Evolutionary conservation across 257 asterid species (phyloP), one percentile per base, ranked within the genome.

Genomic region (Solanum gracilifrons): DNA sequence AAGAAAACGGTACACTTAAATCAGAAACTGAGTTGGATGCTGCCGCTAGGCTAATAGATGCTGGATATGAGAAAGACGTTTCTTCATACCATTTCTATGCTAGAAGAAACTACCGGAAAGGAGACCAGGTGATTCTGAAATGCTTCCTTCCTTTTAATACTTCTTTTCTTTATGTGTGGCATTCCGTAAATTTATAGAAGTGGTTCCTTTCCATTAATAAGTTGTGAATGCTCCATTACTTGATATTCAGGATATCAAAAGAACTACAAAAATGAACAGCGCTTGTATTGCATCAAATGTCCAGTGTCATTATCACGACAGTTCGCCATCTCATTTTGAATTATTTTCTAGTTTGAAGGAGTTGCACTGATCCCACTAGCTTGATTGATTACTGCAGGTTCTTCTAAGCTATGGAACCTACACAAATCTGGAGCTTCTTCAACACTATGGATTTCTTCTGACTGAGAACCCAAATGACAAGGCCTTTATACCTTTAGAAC

Each of bases 341-440:
- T n/a, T 39, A 36, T 64, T 79, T 36, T 18, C 60, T 62, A 64
- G 87, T 33, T 62, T 1, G 37, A 58, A 37, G 36, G 58, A 51
- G 84, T 23, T 7, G 71, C 37, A 7, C 31, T 86, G 32, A 13
- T 55, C 68, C 48, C 62, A 9, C 20, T 62, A 4, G 20, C 43
- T 48, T 46, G 83, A 85, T 83, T 39, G 20, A 41, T 39, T 5
- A 13, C 27, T 89, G 46, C 93, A 95, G 99, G 96, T 97, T 92
- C 97, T 97, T 89, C 91, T 97, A 86, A 94, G 98, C 92, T 97
- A 97, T n/a, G 99, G 98, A 29, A 92, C 94, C 85, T 97, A 95
- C 91, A 97, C 99, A 66, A 95, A 97, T 86, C 71, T 97, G 91
- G 99, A 97, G 94, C 98, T 97, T 87, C 95, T 97, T 4, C 98